Conservation (phyloP, 2,329 filamentous ascomycete genomes). For the Arthrinium phaeospermum region DNA sequence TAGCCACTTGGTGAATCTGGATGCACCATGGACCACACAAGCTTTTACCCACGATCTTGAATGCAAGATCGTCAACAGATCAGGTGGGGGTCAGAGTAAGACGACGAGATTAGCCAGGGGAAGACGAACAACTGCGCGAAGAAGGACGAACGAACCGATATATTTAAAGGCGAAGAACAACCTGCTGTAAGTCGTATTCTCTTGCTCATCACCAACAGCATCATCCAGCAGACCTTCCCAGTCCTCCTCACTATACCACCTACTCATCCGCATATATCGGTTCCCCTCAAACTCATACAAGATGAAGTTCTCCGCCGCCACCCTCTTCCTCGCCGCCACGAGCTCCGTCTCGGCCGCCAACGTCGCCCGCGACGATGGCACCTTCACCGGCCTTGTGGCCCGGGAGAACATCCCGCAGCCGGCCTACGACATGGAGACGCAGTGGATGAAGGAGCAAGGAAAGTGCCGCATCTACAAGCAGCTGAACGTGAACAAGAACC, state of each 20-base stretch:
- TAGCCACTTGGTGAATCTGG: too few species aligned
- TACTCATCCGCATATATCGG: not conserved
- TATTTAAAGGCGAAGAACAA: not conserved
- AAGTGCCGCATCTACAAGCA: conserved; percentile 6
- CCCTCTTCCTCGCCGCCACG: not conserved
- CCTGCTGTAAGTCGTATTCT: not conserved
- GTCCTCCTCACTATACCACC: not conserved
- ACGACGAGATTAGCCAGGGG: not conserved
- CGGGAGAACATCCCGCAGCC: not conserved
- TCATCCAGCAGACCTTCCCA: not conserved
- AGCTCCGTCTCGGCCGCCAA: not conserved
- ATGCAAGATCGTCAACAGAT: not conserved
- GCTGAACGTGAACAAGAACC: not conserved
- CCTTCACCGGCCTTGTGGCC: not conserved
- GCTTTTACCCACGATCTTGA: not conserved
- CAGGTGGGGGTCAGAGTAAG: not conserved
- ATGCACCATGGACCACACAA: not conserved
- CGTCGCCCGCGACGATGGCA: not conserved
- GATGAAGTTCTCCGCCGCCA: conserved; percentile 6
- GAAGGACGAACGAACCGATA: not conserved
- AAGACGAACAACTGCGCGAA: not conserved
- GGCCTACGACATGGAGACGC: conserved; percentile 1
- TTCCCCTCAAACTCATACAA: not conserved
- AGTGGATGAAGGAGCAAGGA: conserved; percentile 4
- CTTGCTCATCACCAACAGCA: not conserved